phyloP scores from a whole-genome alignment of 441 rosid genomes.

The Gossypium aridum region DNA sequence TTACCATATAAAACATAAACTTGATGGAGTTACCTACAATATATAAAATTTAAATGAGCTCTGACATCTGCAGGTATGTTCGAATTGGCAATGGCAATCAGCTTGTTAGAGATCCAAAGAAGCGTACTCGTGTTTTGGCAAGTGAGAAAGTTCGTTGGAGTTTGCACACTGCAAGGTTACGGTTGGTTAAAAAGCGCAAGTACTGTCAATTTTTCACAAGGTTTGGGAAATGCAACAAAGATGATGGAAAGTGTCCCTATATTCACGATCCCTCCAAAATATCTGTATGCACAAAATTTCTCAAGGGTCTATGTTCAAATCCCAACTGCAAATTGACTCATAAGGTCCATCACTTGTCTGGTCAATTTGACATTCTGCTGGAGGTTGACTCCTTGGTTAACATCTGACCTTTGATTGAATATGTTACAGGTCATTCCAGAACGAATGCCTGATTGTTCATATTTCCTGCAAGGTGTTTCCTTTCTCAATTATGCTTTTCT shows the following conservation, averaged over 20 bases:
- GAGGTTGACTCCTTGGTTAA: conserved; percentile 8
- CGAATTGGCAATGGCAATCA: conserved; percentile 94
- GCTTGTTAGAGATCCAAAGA: conserved; percentile 95
- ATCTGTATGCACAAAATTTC: conserved; percentile 92
- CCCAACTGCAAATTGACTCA: conserved; percentile 89
- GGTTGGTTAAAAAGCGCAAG: conserved; percentile 73
- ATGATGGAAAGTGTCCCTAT: conserved; percentile 85
- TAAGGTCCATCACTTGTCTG: conserved; percentile 46
- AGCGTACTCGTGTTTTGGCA: conserved; percentile 80
- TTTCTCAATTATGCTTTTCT: conserved; percentile 12
- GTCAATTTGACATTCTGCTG: conserved; percentile 9
- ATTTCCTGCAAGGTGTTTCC: conserved; percentile 74
- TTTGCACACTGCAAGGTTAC: conserved; percentile 84
- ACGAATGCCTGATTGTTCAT: conserved; percentile 98
- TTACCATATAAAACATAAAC: neutral
- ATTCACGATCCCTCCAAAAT: conserved; percentile 91
- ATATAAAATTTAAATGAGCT: neutral
- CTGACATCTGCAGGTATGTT: conserved; percentile 62
- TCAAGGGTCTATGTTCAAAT: conserved; percentile 75
- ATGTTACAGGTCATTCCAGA: conserved; percentile 88
- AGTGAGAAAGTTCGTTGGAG: conserved; percentile 98
- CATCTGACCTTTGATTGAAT: conserved; percentile 15
- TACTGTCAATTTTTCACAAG: conserved; percentile 96
- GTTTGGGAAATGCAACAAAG: conserved; percentile 97
- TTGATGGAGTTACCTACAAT: neutral